Evolutionary conservation across 208 protist species (phyloP).

Genomic region (Crithidia brevicula): DNA sequence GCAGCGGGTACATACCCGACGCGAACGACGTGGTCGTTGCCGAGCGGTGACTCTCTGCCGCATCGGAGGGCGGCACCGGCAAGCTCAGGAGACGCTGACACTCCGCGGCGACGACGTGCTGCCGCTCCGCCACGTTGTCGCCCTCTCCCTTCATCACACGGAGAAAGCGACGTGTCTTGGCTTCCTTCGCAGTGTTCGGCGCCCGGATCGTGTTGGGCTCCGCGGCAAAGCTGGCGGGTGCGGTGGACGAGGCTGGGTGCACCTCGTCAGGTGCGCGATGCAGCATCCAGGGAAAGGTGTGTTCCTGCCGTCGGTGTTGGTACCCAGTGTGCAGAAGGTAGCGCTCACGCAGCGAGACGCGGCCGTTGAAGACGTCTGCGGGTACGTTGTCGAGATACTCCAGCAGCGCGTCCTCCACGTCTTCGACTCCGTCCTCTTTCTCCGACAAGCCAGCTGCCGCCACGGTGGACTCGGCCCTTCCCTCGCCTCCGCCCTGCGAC

Average conservation of each 20-base stretch:
- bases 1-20: constrained; percentile 27
- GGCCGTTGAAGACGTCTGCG: constrained; percentile 60
- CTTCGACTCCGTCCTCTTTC: not conserved
- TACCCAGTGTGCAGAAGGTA: constrained; percentile 53
- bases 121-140: constrained; percentile 9
- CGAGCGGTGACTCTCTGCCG: not conserved
- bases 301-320: constrained; percentile 27
- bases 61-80: not conserved
- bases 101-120: constrained; percentile 10
- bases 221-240: too few species aligned
- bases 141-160: constrained; percentile 16
- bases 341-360: constrained; percentile 65
- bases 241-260: too few species aligned
- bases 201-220: not conserved
- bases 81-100: constrained; percentile 1
- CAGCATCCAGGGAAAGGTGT: constrained; percentile 9
- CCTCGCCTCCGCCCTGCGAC: not conserved
- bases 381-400: constrained; percentile 63
- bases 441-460: constrained; percentile 9
- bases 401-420: constrained; percentile 67
- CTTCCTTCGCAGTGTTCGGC: too few species aligned
- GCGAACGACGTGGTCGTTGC: constrained; percentile 22
- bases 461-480: not conserved
- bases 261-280: not conserved
- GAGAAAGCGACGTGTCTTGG: constrained; percentile 1